These are phyloP conservation scores for Ilyonectria robusta DNA, from an alignment of 2,329 filamentous ascomycete species.

Conservation along the genomic window DNA sequence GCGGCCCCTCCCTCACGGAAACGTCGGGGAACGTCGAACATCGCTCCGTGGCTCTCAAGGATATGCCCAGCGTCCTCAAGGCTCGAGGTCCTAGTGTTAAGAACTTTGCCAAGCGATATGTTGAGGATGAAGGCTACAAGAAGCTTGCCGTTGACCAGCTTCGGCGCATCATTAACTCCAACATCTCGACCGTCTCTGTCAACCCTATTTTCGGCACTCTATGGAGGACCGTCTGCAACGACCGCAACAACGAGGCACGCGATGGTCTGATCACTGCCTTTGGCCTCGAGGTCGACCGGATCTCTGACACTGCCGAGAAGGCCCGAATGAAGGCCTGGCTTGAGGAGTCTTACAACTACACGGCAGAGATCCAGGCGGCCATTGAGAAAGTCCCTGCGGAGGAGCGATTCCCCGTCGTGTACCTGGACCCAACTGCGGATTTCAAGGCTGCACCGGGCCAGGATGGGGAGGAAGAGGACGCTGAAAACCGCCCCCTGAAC, in stretches of 20 bases:
- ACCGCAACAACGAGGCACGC: conserved; percentile 57
- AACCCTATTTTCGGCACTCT: conserved; percentile 66
- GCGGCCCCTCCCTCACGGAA: background rate
- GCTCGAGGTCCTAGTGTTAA: conserved; percentile 42
- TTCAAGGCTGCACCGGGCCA: conserved; percentile 44
- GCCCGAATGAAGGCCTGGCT: conserved; percentile 62
- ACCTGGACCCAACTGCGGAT: conserved; percentile 62
- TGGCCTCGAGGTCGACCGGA: conserved; percentile 55
- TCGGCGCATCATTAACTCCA: conserved; percentile 58
- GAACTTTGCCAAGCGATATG: conserved; percentile 59
- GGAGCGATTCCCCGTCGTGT: conserved; percentile 62
- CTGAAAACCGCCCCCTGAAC: conserved; percentile 44
- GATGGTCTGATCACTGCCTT: conserved; percentile 60
- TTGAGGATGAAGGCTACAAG: conserved; percentile 55
- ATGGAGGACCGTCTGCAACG: conserved; percentile 65
- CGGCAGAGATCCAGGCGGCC: conserved; percentile 57
- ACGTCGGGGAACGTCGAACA: conserved; percentile 20
- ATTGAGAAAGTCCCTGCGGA: conserved; percentile 55
- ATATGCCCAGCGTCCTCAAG: conserved; percentile 45
- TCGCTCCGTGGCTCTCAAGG: conserved; percentile 35
- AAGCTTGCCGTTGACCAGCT: conserved; percentile 57
- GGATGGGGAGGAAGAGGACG: conserved; percentile 34
- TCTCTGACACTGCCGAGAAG: conserved; percentile 52
- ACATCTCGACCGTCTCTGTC: conserved; percentile 60
- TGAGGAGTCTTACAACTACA: conserved; percentile 65